Conservation (phyloP, 257 asterid genomes). For the Solanum neorickii region DNA sequence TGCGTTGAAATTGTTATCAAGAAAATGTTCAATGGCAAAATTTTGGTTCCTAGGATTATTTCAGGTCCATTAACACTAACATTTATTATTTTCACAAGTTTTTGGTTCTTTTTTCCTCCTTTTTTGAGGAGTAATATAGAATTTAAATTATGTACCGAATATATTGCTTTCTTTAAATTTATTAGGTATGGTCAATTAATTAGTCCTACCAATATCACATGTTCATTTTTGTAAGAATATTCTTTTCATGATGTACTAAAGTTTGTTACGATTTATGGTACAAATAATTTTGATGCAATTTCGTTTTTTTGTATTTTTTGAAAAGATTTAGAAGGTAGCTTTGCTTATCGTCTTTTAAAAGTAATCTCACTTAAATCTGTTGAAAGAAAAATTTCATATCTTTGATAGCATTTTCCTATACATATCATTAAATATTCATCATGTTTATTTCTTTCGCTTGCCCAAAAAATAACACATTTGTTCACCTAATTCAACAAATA, state of each 20-base stretch:
- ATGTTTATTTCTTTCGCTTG: too few species aligned
- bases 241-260: background rate
- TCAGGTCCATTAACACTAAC: slow-evolving; percentile 25
- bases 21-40: background rate
- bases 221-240: slow-evolving; percentile 22
- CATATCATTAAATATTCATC: too few species aligned
- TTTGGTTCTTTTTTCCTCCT: slow-evolving; percentile 54
- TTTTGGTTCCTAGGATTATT: slow-evolving; percentile 11
- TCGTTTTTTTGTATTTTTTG: background rate
- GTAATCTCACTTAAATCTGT: background rate
- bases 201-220: slow-evolving; percentile 23
- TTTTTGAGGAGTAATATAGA: slow-evolving; percentile 24
- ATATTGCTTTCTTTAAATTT: slow-evolving; percentile 38
- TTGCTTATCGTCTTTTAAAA: background rate
- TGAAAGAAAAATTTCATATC: background rate
- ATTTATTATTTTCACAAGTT: slow-evolving; percentile 24
- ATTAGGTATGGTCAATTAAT: slow-evolving; percentile 25
- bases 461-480: too few species aligned
- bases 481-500: too few species aligned
- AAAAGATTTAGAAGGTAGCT: too few species aligned
- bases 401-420: too few species aligned
- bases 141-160: slow-evolving; percentile 39
- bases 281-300: background rate
- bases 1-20: slow-evolving; percentile 19
- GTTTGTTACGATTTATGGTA: background rate